Conservation (phyloP, 495 filamentous ascomycete genomes). For the Annulohypoxylon bovei region DNA sequence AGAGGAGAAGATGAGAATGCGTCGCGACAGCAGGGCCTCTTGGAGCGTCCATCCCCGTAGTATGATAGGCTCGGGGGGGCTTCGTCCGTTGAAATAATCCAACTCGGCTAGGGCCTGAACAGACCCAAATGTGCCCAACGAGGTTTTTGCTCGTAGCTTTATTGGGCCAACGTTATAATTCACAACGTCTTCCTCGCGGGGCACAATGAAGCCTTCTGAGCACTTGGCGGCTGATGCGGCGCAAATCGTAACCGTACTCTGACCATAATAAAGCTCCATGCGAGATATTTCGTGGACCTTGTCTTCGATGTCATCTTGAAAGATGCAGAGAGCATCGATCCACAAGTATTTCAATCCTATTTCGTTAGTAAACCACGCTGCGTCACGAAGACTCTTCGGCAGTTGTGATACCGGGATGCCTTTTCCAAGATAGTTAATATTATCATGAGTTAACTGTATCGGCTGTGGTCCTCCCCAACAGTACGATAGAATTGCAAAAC, state of each 20-base stretch:
- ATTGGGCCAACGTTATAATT: slow-evolving; percentile 26
- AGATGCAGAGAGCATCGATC: slow-evolving; percentile 47
- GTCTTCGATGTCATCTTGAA: slow-evolving; percentile 43
- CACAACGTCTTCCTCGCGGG: slow-evolving; percentile 13
- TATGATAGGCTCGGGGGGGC: slow-evolving; percentile 24
- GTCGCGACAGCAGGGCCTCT: slow-evolving; percentile 37
- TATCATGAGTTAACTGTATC: slow-evolving; percentile 19
- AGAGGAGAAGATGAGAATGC: slow-evolving; percentile 39
- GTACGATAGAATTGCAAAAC: slow-evolving; percentile 34
- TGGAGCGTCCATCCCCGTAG: slow-evolving; percentile 44
- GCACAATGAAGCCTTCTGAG: slow-evolving; percentile 23
- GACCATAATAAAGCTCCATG: slow-evolving; percentile 40
- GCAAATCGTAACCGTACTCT: slow-evolving; percentile 37
- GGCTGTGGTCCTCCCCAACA: slow-evolving; percentile 39
- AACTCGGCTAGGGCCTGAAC: slow-evolving; percentile 18
- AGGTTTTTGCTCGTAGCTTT: slow-evolving; percentile 7
- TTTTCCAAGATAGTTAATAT: background rate
- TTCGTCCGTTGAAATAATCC: slow-evolving; percentile 12
- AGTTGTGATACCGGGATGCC: slow-evolving; percentile 14
- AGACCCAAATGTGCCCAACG: slow-evolving; percentile 4
- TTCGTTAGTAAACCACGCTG: slow-evolving; percentile 29
- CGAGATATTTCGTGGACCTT: slow-evolving; percentile 37
- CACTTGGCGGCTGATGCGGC: slow-evolving; percentile 32
- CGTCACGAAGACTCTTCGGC: slow-evolving; percentile 30
- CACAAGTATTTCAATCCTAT: slow-evolving; percentile 43